phyloP scores from a whole-genome alignment of 139 green algal species.

The Chlamydomonas sphaeroides region DNA sequence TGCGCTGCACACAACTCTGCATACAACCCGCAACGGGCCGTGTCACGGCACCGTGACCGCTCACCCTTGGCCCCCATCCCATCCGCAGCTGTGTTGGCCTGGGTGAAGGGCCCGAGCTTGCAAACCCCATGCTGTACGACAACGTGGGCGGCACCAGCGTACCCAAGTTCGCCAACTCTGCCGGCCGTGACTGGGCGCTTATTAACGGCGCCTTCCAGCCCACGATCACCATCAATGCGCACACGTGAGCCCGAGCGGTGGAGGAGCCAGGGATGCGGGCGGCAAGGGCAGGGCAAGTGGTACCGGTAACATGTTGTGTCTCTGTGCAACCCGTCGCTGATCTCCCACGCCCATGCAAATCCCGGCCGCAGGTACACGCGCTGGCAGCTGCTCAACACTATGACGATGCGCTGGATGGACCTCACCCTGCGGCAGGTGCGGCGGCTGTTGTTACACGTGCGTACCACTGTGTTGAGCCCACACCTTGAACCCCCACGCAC shows the following conservation, averaged over 20 bases:
- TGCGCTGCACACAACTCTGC: background rate
- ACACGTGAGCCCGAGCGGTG: background rate
- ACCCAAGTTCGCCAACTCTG: background rate
- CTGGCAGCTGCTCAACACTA: conserved; percentile 12
- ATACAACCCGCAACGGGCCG: too few species aligned
- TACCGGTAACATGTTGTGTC: too few species aligned
- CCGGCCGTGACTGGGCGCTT: conserved; percentile 21
- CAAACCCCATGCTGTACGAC: conserved; percentile 3
- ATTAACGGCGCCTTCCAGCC: conserved; percentile 34
- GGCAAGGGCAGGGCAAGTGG: too few species aligned
- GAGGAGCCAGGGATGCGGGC: too few species aligned
- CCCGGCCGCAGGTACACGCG: conserved; percentile 26
- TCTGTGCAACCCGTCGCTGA: too few species aligned
- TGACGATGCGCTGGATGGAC: conserved; percentile 42
- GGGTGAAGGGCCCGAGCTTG: too few species aligned
- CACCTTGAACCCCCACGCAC: too few species aligned
- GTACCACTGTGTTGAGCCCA: too few species aligned
- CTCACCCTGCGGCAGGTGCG: conserved; percentile 26
- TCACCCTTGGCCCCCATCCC: too few species aligned
- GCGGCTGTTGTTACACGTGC: too few species aligned
- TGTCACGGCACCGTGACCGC: too few species aligned
- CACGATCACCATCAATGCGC: background rate
- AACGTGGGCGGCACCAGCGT: background rate
- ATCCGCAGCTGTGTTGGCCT: conserved; percentile 1
- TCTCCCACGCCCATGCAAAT: too few species aligned